A percentile compares a stretch with the other conserved stretches of the same genome.
Evolutionary conservation across 768 basidiomycete genomes (phyloP).

Genomic region (Butyriboletus loyo): DNA sequence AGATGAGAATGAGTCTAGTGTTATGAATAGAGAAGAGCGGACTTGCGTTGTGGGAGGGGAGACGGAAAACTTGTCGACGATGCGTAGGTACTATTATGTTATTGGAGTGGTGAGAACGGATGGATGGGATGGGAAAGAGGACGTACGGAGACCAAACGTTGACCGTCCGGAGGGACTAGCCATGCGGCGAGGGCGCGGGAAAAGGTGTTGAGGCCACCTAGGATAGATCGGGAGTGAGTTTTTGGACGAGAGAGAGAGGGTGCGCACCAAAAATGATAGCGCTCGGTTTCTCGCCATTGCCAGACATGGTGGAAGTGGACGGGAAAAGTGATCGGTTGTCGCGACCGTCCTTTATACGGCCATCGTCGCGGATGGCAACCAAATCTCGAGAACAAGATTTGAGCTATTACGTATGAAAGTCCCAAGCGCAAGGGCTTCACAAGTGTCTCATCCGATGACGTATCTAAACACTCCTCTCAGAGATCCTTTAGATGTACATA

Average conservation of each 20-base stretch:
- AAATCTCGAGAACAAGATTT: slow-evolving; percentile 10
- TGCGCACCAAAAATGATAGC: slow-evolving; percentile 75
- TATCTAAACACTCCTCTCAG: background rate
- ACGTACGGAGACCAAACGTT: slow-evolving; percentile 70
- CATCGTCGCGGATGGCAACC: slow-evolving; percentile 25
- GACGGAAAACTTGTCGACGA: slow-evolving; percentile 75
- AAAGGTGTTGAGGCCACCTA: slow-evolving; percentile 81
- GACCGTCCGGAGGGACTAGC: slow-evolving; percentile 66
- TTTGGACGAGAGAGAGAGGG: slow-evolving; percentile 6
- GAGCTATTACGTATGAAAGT: slow-evolving; percentile 19
- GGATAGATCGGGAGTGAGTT: background rate
- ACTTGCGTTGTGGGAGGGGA: slow-evolving; percentile 70
- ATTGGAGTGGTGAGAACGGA: slow-evolving; percentile 6
- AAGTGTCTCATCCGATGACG: no score
- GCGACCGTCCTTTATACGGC: slow-evolving; percentile 23
- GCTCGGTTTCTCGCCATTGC: slow-evolving; percentile 45
- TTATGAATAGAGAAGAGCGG: slow-evolving; percentile 12
- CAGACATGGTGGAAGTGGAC: slow-evolving; percentile 32
- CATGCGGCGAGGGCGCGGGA: slow-evolving; percentile 67
- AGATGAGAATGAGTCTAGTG: slow-evolving; percentile 4
- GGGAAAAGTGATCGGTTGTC: slow-evolving; percentile 22
- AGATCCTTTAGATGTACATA: slow-evolving; percentile 55
- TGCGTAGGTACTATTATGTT: slow-evolving; percentile 53
- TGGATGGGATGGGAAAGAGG: slow-evolving; percentile 6
- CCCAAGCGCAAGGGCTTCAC: no score